Conservation (phyloP, 805 yeast genomes). For the Wickerhamomyces chambardii region DNA sequence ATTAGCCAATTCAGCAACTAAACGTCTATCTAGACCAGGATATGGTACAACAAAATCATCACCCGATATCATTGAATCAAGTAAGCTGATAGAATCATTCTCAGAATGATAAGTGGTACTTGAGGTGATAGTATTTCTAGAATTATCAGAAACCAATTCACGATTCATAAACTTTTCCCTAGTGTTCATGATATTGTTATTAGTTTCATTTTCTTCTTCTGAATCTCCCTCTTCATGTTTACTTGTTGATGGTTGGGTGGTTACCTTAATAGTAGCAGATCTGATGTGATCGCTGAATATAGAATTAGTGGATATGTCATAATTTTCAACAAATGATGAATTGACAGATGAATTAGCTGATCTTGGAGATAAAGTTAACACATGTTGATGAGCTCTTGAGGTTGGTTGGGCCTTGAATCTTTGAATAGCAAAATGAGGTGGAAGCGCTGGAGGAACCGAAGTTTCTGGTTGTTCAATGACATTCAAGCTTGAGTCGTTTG, state of each 20-base stretch:
- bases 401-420: not conserved
- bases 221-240: not conserved
- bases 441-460: conserved; percentile 11
- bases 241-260: conserved; percentile 1
- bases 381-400: no score
- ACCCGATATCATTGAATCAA: conserved; percentile 9
- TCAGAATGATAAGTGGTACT: no score
- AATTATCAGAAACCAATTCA: not conserved
- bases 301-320: conserved; percentile 4
- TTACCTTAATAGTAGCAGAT: conserved; percentile 1
- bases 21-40: conserved; percentile 43
- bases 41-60: conserved; percentile 19
- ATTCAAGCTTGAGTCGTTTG: no score
- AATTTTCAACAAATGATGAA: not conserved
- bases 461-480: not conserved
- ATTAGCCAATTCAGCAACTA: conserved; percentile 70
- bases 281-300: conserved; percentile 9
- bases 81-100: conserved; percentile 1
- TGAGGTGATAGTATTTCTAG: not conserved
- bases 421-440: not conserved
- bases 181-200: conserved; percentile 1
- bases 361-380: conserved; percentile 15
- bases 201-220: not conserved
- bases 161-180: not conserved
- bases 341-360: conserved; percentile 1